Percentiles rank a stretch among this genome's conserved stretches.
These are phyloP conservation scores for Fragilaria crotonensis DNA, from an alignment of 108 stramenopile genomes.

Conservation along the genomic window DNA sequence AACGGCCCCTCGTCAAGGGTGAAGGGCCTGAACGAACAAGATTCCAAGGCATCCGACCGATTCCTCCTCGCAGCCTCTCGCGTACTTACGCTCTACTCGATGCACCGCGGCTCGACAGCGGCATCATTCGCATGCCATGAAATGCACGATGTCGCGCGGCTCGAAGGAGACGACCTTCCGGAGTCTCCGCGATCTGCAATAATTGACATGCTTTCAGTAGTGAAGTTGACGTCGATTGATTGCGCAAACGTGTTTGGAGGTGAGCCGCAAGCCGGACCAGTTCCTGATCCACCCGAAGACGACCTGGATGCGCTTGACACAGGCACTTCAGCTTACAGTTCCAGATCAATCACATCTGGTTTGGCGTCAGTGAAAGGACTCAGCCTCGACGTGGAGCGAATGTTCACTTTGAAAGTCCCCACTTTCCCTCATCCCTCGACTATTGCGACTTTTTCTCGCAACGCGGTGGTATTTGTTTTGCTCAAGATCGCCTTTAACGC, in stretches of 20 bases:
- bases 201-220: constrained; percentile 42
- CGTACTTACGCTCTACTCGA: constrained; percentile 50
- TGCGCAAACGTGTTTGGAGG: constrained; percentile 71
- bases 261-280: constrained; percentile 44
- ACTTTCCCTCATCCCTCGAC: constrained; percentile 57
- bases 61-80: constrained; percentile 71
- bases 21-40: constrained; percentile 17
- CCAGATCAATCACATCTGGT: constrained; percentile 17
- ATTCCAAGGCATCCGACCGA: constrained; percentile 42
- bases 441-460: constrained; percentile 39
- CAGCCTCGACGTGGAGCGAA: constrained; percentile 78
- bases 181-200: constrained; percentile 39
- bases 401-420: constrained; percentile 70
- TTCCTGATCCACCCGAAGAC: constrained; percentile 58
- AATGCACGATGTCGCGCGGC: constrained; percentile 14
- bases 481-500: constrained; percentile 58
- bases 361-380: constrained; percentile 46
- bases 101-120: constrained; percentile 52
- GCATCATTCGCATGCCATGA: constrained; percentile 29
- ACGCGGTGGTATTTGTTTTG: constrained; percentile 45
- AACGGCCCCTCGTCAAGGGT: neutral
- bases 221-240: constrained; percentile 50
- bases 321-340: constrained; percentile 6
- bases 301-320: constrained; percentile 19
- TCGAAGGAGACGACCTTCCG: constrained; percentile 38